These are phyloP conservation scores for Prunus dulcis DNA, from an alignment of 306 rosid genomes.

Conservation along the genomic window DNA sequence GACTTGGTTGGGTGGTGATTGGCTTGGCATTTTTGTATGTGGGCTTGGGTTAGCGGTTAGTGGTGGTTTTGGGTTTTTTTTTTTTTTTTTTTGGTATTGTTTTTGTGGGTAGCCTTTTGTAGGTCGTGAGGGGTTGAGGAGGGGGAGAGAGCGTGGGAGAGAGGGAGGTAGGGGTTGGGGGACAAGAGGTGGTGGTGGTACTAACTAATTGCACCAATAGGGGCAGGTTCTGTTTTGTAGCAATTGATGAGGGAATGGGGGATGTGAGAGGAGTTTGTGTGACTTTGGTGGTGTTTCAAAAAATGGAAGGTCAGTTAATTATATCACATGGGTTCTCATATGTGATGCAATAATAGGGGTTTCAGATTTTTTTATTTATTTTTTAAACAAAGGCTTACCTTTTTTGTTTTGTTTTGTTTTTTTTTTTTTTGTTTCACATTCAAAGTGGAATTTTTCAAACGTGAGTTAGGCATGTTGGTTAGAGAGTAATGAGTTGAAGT, in stretches of 20 bases:
- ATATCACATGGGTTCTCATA: too few species aligned
- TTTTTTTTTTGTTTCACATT: too few species aligned
- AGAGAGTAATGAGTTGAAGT: too few species aligned
- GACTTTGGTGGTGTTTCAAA: not conserved
- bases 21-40: too few species aligned
- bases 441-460: too few species aligned
- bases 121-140: not conserved
- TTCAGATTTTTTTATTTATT: too few species aligned
- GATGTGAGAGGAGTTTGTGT: not conserved
- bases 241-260: not conserved
- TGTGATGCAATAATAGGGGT: too few species aligned
- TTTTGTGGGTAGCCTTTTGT: not conserved
- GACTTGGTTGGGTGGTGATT: constrained; percentile 1
- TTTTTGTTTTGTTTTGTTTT: too few species aligned
- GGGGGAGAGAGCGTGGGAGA: not conserved
- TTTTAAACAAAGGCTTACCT: too few species aligned
- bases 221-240: not conserved
- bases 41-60: not conserved
- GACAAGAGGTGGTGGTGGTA: constrained; percentile 7
- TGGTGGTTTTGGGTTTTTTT: not conserved
- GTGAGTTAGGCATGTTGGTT: too few species aligned
- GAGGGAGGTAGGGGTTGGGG: not conserved
- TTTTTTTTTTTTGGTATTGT: not conserved
- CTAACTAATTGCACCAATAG: not conserved
- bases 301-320: too few species aligned